A percentile compares a stretch with the other conserved stretches of the same genome.
Evolutionary conservation across 2,329 filamentous ascomycete species (phyloP).

Genomic region (Clonostachys solani): DNA sequence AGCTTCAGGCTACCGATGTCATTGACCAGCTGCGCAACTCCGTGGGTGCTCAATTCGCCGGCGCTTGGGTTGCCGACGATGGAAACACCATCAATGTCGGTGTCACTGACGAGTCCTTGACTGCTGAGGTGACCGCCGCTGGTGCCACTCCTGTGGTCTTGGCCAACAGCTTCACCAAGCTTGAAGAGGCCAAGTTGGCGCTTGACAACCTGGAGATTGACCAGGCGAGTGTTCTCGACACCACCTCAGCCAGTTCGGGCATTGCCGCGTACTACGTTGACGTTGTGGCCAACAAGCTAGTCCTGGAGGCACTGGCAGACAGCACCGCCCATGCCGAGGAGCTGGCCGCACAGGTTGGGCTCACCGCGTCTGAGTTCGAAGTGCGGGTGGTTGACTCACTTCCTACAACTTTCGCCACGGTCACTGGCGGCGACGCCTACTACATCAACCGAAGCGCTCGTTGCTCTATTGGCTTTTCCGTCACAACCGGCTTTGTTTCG

Average conservation of each 20-base stretch:
- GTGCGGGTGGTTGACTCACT: conserved; percentile 22
- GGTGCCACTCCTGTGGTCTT: conserved; percentile 26
- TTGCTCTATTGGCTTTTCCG: conserved; percentile 33
- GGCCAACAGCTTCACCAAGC: conserved; percentile 26
- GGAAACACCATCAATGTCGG: conserved; percentile 25
- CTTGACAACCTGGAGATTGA: conserved; percentile 30
- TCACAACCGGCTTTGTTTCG: conserved; percentile 32
- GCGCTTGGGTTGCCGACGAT: conserved; percentile 29
- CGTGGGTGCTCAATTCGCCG: conserved; percentile 26
- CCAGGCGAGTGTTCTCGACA: conserved; percentile 13
- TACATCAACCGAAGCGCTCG: conserved; percentile 20
- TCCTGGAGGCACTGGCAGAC: conserved; percentile 27
- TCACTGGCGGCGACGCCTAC: conserved; percentile 31
- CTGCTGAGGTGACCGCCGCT: conserved; percentile 24
- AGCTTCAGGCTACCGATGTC: conserved; percentile 25
- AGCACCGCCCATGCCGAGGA: conserved; percentile 25
- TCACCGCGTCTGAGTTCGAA: conserved; percentile 27
- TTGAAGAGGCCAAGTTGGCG: conserved; percentile 31
- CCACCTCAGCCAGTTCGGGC: conserved; percentile 15
- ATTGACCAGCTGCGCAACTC: conserved; percentile 25
- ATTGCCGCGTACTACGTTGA: conserved; percentile 33
- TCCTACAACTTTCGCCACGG: conserved; percentile 25
- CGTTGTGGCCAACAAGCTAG: conserved; percentile 30
- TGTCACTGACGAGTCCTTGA: conserved; percentile 27
- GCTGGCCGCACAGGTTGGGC: conserved; percentile 28